A percentile compares a stretch with the other conserved stretches of the same genome.
Conservation (phyloP, 83 land plant species). For the Picea engelmannii region DNA sequence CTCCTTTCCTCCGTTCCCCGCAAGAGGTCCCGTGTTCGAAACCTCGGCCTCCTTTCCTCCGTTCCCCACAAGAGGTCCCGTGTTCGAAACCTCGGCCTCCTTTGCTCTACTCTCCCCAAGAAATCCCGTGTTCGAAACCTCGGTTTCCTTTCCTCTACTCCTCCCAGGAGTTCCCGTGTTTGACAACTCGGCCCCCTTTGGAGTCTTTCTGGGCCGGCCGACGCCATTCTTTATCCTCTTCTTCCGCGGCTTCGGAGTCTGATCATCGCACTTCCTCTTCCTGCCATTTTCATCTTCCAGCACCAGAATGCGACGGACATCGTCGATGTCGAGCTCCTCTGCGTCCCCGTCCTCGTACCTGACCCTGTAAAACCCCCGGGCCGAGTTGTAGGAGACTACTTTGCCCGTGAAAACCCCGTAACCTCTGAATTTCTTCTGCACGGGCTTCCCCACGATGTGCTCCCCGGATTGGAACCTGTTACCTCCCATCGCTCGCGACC, state of each 20-base stretch:
- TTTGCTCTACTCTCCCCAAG: conserved; percentile 39
- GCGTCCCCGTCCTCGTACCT: conserved; percentile 69
- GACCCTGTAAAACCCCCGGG: conserved; percentile 42
- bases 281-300: neutral
- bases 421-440: conserved; percentile 47
- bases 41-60: no score
- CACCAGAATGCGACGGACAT: conserved; percentile 31
- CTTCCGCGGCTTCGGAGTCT: neutral
- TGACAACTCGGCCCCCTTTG: neutral
- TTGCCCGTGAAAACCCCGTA: conserved; percentile 42
- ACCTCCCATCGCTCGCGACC: conserved; percentile 4
- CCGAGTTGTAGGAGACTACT: conserved; percentile 46
- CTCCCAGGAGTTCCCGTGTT: neutral
- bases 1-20: no score
- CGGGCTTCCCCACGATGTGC: conserved; percentile 41
- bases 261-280: neutral
- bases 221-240: neutral
- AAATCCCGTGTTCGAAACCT: neutral
- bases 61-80: conserved; percentile 40
- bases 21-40: neutral
- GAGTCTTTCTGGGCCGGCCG: conserved; percentile 12
- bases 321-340: conserved; percentile 48
- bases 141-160: no score
- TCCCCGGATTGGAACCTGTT: conserved; percentile 5
- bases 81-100: neutral